Percentiles rank a stretch among this genome's conserved stretches.
Evolutionary conservation across 192 early-diverging fungal species (phyloP).

Genomic region (Gryganskiella cystojenkinii): DNA sequence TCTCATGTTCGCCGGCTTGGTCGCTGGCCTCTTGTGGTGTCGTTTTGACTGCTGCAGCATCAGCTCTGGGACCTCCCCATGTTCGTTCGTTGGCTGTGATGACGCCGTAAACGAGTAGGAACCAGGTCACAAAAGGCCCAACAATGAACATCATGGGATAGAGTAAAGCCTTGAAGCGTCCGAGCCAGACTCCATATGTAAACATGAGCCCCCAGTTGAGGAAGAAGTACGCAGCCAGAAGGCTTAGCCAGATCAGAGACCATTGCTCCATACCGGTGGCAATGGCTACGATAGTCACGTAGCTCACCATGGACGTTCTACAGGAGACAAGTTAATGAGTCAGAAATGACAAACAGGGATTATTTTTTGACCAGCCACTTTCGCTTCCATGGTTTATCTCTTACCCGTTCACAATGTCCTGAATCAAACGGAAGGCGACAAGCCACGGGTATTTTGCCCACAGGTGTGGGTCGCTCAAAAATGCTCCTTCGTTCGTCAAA

Average conservation of each 20-base stretch:
- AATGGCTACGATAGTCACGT: constrained; percentile 4
- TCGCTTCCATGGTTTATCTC: too few relatives aligned
- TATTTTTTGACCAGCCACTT: too few relatives aligned
- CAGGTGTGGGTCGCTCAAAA: constrained; percentile 48
- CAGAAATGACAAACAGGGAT: not conserved
- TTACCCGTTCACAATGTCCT: constrained; percentile 24
- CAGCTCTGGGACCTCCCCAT: constrained; percentile 23
- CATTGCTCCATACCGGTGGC: constrained; percentile 8
- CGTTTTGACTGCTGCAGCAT: constrained; percentile 3
- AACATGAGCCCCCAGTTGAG: constrained; percentile 14
- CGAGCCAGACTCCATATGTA: constrained; percentile 14
- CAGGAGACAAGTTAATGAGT: not conserved
- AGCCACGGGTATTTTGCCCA: constrained; percentile 41
- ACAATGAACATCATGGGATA: constrained; percentile 23
- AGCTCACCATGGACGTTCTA: constrained; percentile 32
- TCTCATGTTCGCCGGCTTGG: not conserved
- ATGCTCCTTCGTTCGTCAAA: constrained; percentile 52
- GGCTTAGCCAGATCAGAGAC: constrained; percentile 16
- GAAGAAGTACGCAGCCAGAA: constrained; percentile 8
- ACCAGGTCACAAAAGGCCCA: constrained; percentile 26
- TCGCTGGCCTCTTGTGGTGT: not conserved
- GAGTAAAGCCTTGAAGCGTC: constrained; percentile 18
- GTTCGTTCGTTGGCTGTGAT: constrained; percentile 27
- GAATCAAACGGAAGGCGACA: constrained; percentile 14
- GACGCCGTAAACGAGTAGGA: constrained; percentile 22